Evolutionary conservation across 148 eudicot genomes (phyloP), one percentile per base, ranked within the genome.

Genomic region (Rhododendron ovatum): DNA sequence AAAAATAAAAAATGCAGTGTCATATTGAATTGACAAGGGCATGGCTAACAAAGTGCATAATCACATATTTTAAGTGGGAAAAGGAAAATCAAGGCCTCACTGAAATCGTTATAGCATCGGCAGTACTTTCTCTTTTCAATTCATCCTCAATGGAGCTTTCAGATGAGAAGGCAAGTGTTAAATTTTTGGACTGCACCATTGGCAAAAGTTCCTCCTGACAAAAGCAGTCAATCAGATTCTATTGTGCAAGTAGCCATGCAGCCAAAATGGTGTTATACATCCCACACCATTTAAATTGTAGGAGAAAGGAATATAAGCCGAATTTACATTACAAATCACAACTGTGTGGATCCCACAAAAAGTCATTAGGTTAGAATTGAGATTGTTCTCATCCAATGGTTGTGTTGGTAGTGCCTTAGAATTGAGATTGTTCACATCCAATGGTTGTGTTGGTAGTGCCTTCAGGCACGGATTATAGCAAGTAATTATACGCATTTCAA

Each of bases 131-230:
- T 89, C 99, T 93, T 94, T 98, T 98, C 83, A 98, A 82, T 87
- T 98, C 99, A 80, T 98, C 99, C 92, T 95, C 98, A 86, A 98
- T 87, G 78, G 99, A 98, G 89, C 99, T 98, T 91, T 98, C 99
- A 37, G 99, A 94, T 76, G 99, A 98, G 89, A 95, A 98, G 24
- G 98, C 86, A 69, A 98, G 92, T 33, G 98, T 93, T 80, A 98
- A 89, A 78, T 94, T 95, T 89, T 89, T 94, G 20, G 96, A 90
- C 86, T 91, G 95, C 90, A 94, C 98, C 99, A 98, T 92, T 39
- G 95, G 92, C 90, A 93, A 78, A 87, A 98, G 89, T 87, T 98
- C 98, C 87, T 95, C 93, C 99, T 98, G 94, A 78, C 82, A 88
- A 84, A 88, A 78, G 73, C 73, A 37, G 20, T 59, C 45, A 13